Evolutionary conservation across 2,329 filamentous ascomycete genomes (phyloP).

Genomic region (Ramularia collo-cygni): DNA sequence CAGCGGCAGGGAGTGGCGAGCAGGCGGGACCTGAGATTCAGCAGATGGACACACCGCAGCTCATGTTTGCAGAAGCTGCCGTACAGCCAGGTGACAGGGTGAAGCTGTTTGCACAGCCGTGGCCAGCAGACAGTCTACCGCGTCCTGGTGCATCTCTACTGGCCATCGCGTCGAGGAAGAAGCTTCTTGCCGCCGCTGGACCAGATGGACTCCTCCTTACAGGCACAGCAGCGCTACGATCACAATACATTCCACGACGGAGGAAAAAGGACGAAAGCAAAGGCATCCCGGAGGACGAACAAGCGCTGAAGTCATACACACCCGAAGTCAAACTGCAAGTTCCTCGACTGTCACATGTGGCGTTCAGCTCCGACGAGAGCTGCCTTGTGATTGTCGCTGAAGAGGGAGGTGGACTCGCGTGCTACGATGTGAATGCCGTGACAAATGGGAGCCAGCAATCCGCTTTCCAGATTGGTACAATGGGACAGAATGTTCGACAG

Average conservation of each 20-base stretch:
- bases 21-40: conserved; percentile 58
- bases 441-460: conserved; percentile 60
- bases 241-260: conserved; percentile 50
- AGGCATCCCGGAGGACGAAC: conserved; percentile 4
- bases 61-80: conserved; percentile 75
- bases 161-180: conserved; percentile 70
- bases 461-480: conserved; percentile 69
- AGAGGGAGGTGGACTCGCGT: conserved; percentile 69
- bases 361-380: conserved; percentile 84
- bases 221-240: conserved; percentile 68
- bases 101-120: conserved; percentile 67
- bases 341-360: conserved; percentile 76
- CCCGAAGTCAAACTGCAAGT: conserved; percentile 63
- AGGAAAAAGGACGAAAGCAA: conserved; percentile 3
- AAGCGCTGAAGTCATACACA: conserved; percentile 2
- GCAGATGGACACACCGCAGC: conserved; percentile 68
- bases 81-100: conserved; percentile 66
- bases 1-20: not conserved
- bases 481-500: conserved; percentile 64
- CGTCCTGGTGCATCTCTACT: conserved; percentile 74
- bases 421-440: conserved; percentile 69
- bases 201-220: conserved; percentile 72
- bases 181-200: conserved; percentile 79
- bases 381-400: conserved; percentile 79
- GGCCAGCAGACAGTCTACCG: conserved; percentile 64